Conservation (phyloP, 805 yeast genomes). For the Maudiozyma bulderi region DNA sequence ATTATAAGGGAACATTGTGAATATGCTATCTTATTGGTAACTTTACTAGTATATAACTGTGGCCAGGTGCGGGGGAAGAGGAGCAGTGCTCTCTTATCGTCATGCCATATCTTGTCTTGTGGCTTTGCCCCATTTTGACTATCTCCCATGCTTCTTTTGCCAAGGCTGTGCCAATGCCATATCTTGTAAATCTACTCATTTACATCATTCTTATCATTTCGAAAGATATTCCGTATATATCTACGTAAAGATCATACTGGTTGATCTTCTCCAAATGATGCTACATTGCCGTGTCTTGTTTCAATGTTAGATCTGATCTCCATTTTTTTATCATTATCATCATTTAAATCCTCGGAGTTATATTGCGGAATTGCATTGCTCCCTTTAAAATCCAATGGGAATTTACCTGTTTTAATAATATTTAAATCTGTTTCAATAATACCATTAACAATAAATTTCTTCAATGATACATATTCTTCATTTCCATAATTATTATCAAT, state of each 20-base stretch:
- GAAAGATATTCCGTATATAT: not conserved
- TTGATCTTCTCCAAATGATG: slow-evolving; percentile 1
- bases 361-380: slow-evolving; percentile 16
- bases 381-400: slow-evolving; percentile 9
- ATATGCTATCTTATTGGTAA: too few species aligned
- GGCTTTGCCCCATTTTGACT: too few species aligned
- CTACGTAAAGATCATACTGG: not conserved
- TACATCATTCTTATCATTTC: not conserved
- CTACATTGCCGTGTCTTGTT: not conserved
- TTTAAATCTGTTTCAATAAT: slow-evolving; percentile 30
- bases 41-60: too few species aligned
- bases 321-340: not conserved
- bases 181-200: not conserved
- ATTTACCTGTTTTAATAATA: slow-evolving; percentile 14
- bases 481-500: slow-evolving; percentile 32
- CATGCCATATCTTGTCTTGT: too few species aligned
- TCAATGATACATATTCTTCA: slow-evolving; percentile 28
- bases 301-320: not conserved
- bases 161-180: too few species aligned
- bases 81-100: too few species aligned
- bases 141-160: too few species aligned
- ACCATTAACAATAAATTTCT: slow-evolving; percentile 36
- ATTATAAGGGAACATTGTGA: too few species aligned
- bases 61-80: too few species aligned
- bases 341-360: not conserved